A percentile compares a stretch with the other conserved stretches of the same genome.
Evolutionary conservation across 2,329 filamentous ascomycete genomes (phyloP).

Genomic region (Elsinoe batatas): DNA sequence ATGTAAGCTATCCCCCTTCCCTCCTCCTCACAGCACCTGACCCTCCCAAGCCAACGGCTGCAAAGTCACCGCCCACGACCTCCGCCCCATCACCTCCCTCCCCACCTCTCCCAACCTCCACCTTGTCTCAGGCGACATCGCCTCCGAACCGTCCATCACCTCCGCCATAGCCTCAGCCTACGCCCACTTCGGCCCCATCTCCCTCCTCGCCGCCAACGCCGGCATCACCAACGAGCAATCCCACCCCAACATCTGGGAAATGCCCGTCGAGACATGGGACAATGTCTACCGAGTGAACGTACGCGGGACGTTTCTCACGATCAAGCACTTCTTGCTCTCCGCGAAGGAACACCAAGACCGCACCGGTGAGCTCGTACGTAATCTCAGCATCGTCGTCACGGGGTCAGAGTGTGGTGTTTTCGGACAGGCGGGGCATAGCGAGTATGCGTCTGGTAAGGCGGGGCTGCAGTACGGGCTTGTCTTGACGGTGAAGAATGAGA

Average conservation of each 20-base stretch:
- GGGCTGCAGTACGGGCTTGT: slow-evolving; percentile 46
- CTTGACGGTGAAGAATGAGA: slow-evolving; percentile 45
- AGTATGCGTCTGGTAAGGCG: slow-evolving; percentile 43
- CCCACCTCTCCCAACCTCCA: slow-evolving; percentile 30
- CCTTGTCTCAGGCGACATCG: slow-evolving; percentile 39
- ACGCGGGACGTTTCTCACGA: slow-evolving; percentile 44
- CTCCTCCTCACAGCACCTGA: slow-evolving; percentile 11
- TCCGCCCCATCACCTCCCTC: slow-evolving; percentile 28
- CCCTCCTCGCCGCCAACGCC: slow-evolving; percentile 45
- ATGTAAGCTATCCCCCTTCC: slow-evolving; percentile 29
- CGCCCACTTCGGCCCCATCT: slow-evolving; percentile 39
- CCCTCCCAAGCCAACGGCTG: slow-evolving; percentile 39
- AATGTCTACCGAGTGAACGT: slow-evolving; percentile 42
- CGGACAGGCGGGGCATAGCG: slow-evolving; percentile 40
- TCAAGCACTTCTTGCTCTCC: slow-evolving; percentile 45
- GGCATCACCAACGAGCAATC: slow-evolving; percentile 42
- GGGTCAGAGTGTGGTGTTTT: slow-evolving; percentile 45
- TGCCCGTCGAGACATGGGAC: slow-evolving; percentile 43
- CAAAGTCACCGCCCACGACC: slow-evolving; percentile 45
- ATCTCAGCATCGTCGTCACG: slow-evolving; percentile 44
- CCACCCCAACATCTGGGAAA: slow-evolving; percentile 43
- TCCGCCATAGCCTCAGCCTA: slow-evolving; percentile 34
- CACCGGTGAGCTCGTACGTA: slow-evolving; percentile 32
- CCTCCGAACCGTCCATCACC: slow-evolving; percentile 37
- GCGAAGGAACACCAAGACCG: slow-evolving; percentile 33